These are phyloP conservation scores for Oryza meridionalis DNA, from an alignment of 176 grass and related monocot genomes.

Conservation along the genomic window DNA sequence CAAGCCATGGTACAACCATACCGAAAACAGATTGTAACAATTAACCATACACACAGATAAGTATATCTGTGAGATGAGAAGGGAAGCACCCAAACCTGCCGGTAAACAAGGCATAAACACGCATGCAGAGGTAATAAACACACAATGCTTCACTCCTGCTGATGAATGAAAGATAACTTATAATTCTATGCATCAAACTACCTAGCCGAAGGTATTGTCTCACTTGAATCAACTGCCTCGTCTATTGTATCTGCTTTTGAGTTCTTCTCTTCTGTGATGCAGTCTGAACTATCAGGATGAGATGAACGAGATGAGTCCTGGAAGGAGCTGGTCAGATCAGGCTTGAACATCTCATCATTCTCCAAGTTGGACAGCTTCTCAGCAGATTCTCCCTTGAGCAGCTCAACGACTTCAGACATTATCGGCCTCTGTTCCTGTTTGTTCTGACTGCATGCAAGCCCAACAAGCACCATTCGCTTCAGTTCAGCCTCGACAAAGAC, in stretches of 20 bases:
- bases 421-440: conserved; percentile 66
- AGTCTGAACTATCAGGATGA: conserved; percentile 39
- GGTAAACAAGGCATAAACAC: conserved; percentile 36
- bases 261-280: conserved; percentile 57
- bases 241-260: conserved; percentile 53
- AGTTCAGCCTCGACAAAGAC: conserved; percentile 59
- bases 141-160: conserved; percentile 9
- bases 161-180: neutral
- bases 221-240: conserved; percentile 49
- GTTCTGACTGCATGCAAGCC: conserved; percentile 67
- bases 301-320: conserved; percentile 23
- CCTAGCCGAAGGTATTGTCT: conserved; percentile 56
- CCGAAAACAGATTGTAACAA: neutral
- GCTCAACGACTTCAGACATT: conserved; percentile 76
- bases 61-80: conserved; percentile 30
- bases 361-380: conserved; percentile 71
- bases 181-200: conserved; percentile 38
- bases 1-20: conserved; percentile 33
- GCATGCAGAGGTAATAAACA: neutral
- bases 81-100: conserved; percentile 12
- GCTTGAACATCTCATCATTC: conserved; percentile 68
- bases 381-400: conserved; percentile 74
- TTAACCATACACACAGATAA: conserved; percentile 28
- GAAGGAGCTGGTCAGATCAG: conserved; percentile 23
- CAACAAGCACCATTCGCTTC: conserved; percentile 73